phyloP scores from a whole-genome alignment of 2,329 filamentous ascomycete genomes.

The Colletotrichum agaves region DNA sequence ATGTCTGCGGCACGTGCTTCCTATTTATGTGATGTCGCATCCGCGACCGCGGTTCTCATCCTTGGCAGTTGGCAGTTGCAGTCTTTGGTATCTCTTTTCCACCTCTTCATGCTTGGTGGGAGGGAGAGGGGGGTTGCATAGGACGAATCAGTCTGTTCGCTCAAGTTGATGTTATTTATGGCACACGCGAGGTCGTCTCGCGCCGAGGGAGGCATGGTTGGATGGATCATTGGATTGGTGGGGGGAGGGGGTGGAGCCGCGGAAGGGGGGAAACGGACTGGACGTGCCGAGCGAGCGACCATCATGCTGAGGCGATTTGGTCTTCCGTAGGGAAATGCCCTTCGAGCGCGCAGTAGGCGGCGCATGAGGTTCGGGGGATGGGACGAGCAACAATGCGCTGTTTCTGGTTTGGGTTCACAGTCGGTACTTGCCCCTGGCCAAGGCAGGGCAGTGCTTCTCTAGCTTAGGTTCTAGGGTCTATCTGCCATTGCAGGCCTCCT shows the following conservation, averaged over 20 bases:
- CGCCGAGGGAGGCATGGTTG: constrained; percentile 3
- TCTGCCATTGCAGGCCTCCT: background rate
- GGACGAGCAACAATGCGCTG: constrained; percentile 36
- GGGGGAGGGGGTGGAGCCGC: background rate
- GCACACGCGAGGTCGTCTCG: constrained; percentile 9
- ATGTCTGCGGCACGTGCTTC: constrained; percentile 25
- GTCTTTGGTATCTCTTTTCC: background rate
- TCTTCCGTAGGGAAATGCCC: background rate
- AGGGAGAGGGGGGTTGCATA: background rate
- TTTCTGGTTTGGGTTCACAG: constrained; percentile 32
- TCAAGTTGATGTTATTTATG: constrained; percentile 10
- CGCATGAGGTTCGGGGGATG: constrained; percentile 35
- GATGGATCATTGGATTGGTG: constrained; percentile 9
- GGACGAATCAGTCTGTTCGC: constrained; percentile 6
- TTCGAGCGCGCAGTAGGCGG: background rate
- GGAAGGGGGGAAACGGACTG: constrained; percentile 26
- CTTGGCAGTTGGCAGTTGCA: constrained; percentile 11
- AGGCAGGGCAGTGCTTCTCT: constrained; percentile 7
- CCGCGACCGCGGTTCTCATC: constrained; percentile 13
- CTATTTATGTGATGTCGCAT: background rate
- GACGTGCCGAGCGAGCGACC: constrained; percentile 23
- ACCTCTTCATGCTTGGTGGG: background rate
- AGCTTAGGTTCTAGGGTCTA: background rate
- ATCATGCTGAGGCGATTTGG: constrained; percentile 3
- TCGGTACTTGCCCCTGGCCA: constrained; percentile 26